Percentiles rank a stretch among this genome's conserved stretches.
phyloP scores from a whole-genome alignment of 2,329 filamentous ascomycete species.

The Colletotrichum camelliae region DNA sequence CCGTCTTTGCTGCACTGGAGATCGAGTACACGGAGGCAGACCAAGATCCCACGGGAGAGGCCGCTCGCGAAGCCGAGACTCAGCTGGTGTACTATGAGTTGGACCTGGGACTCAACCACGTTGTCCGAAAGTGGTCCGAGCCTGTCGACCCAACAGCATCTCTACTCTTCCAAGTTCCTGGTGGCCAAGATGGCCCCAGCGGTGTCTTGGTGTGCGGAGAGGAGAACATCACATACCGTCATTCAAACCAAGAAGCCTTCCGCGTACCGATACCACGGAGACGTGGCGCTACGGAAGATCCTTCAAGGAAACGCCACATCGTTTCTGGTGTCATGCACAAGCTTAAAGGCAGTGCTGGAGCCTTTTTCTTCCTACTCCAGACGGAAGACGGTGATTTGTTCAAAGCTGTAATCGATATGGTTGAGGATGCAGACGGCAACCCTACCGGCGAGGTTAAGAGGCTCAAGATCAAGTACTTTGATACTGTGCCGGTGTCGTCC shows the following conservation, averaged over 20 bases:
- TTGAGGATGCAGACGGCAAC: conserved; percentile 78
- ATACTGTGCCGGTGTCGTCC: conserved; percentile 88
- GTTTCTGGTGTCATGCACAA: conserved; percentile 97
- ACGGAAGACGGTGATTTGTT: conserved; percentile 98
- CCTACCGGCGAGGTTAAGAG: conserved; percentile 81
- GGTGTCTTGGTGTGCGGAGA: conserved; percentile 95
- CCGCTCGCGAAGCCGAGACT: conserved; percentile 83
- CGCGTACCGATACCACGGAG: conserved; percentile 88
- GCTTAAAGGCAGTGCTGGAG: conserved; percentile 79
- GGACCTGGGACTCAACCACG: conserved; percentile 94
- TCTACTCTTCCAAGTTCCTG: conserved; percentile 92
- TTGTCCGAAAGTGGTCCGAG: conserved; percentile 96
- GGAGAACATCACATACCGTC: conserved; percentile 95
- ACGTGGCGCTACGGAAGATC: conserved; percentile 88
- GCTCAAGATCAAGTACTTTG: conserved; percentile 96
- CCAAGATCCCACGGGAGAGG: conserved; percentile 86
- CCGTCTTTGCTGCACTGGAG: conserved; percentile 93
- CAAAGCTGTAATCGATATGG: conserved; percentile 93
- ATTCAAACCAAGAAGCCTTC: conserved; percentile 91
- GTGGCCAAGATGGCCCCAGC: conserved; percentile 90
- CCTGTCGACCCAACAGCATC: conserved; percentile 89
- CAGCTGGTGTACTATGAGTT: conserved; percentile 96
- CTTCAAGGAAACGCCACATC: conserved; percentile 85
- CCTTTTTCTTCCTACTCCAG: conserved; percentile 97
- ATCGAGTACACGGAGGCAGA: conserved; percentile 92